These are phyloP conservation scores for Myriosclerotinia curreyana DNA, from an alignment of 2,329 filamentous ascomycete genomes.

Conservation along the genomic window DNA sequence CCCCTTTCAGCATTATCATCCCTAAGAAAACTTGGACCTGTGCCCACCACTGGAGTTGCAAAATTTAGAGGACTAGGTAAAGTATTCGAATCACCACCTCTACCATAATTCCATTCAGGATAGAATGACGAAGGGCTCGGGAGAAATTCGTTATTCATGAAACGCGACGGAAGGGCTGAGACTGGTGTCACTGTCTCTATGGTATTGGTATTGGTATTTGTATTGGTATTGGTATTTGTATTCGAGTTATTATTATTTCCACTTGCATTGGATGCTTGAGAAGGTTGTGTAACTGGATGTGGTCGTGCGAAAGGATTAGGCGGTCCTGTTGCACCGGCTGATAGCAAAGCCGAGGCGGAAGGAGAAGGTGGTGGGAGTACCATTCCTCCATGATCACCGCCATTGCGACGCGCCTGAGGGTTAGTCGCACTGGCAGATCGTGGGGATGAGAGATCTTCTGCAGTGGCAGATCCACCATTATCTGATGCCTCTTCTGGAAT, in stretches of 20 bases:
- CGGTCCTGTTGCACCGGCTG: slow-evolving; percentile 86
- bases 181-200: slow-evolving; percentile 71
- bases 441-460: slow-evolving; percentile 58
- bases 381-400: slow-evolving; percentile 49
- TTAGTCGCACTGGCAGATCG: slow-evolving; percentile 33
- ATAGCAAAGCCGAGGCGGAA: slow-evolving; percentile 72
- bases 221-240: no score
- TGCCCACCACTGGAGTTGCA: slow-evolving; percentile 70
- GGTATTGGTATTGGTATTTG: slow-evolving; percentile 45
- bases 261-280: slow-evolving; percentile 37
- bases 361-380: slow-evolving; percentile 92
- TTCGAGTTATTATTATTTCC: slow-evolving; percentile 43
- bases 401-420: slow-evolving; percentile 32
- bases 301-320: slow-evolving; percentile 95
- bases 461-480: slow-evolving; percentile 64
- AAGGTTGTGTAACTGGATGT: slow-evolving; percentile 59
- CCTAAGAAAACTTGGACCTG: slow-evolving; percentile 60
- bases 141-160: slow-evolving; percentile 81
- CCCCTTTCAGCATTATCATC: slow-evolving; percentile 47
- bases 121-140: slow-evolving; percentile 93
- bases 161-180: slow-evolving; percentile 88
- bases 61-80: slow-evolving; percentile 91
- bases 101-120: slow-evolving; percentile 75
- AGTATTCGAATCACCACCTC: slow-evolving; percentile 72
- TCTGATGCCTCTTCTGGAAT: slow-evolving; percentile 92